Evolutionary conservation across 1,139 yeast genomes (phyloP).

Genomic region (Nakaseomyces glabratus): DNA sequence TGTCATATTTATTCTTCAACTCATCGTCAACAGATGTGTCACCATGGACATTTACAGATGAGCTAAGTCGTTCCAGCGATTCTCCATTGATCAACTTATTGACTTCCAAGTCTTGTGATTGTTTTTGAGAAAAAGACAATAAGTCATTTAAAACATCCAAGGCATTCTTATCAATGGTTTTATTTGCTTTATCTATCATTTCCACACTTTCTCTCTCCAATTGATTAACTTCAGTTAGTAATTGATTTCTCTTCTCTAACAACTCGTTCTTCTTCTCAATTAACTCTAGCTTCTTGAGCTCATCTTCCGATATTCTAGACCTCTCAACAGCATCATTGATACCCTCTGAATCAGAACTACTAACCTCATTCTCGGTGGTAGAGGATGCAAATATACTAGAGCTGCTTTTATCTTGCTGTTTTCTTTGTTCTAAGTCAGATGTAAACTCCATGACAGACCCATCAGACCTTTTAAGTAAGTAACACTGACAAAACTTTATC

Average conservation of each 20-base stretch:
- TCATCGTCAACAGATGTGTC: slow-evolving; percentile 8
- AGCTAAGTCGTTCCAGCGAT: neutral
- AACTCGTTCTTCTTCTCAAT: slow-evolving; percentile 17
- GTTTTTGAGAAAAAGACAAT: slow-evolving; percentile 9
- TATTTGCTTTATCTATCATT: slow-evolving; percentile 9
- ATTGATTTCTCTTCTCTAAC: slow-evolving; percentile 13
- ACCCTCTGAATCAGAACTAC: neutral
- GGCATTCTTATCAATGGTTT: slow-evolving; percentile 6
- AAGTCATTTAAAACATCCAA: neutral
- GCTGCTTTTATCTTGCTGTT: no score
- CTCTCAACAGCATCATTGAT: slow-evolving; percentile 6
- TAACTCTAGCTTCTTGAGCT: slow-evolving; percentile 12
- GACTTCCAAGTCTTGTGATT: slow-evolving; percentile 7
- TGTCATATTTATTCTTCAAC: slow-evolving; percentile 18
- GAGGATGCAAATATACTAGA: slow-evolving; percentile 3
- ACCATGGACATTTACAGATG: slow-evolving; percentile 5
- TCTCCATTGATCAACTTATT: neutral
- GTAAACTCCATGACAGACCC: slow-evolving; percentile 18
- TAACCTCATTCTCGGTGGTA: neutral
- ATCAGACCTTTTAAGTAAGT: no score
- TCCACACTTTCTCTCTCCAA: neutral
- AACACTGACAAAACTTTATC: no score
- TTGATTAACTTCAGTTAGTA: slow-evolving; percentile 15
- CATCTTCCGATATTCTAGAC: slow-evolving; percentile 10
- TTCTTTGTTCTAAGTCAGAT: slow-evolving; percentile 9